Evolutionary conservation across 148 eudicot species (phyloP), one percentile per base, ranked within the genome.

Genomic region (Heliosperma pusillum): DNA sequence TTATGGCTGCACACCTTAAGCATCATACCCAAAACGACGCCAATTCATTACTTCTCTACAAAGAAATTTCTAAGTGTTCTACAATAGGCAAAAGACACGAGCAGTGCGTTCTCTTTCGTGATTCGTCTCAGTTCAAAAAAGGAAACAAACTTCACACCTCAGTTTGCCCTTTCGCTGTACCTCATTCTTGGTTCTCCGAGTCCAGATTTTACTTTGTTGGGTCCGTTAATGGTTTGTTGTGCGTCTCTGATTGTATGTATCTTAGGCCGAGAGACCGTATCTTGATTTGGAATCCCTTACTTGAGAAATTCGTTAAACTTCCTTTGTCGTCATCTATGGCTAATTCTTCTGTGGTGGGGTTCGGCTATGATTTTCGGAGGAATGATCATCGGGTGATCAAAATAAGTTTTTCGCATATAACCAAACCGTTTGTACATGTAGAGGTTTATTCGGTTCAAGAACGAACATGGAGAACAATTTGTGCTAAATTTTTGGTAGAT

Each of bases 311-410:
- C 5, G 36, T 66, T 10, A n/a, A 1, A 2, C 47, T 66, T 40
- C 52, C 25, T 66, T n/a, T 10, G 26, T 66, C 52, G 30, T 3
- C 30, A 29, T 29, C 30, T 12, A 27, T 12, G n/a, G 40, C 1
- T 2, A 36, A 7, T 26, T 13, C 1, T 0, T 57, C 22, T 47
- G 9, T 25, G n/a, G 19, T n/a, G 10, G 79, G 79, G 4, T 70
- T 77, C 47, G 80, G 74, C 50, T 77, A 70, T 77, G 80, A 70
- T 36, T 11, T 68, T 45, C 27, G 22, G 16, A 71, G 30, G 19
- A 20, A 13, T 61, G 57, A 71, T 63, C 63, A 77, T 22, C 71
- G 59, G 63, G 74, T 77, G 42, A 44, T 66, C 11, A 66, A 33
- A 66, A 66, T 66, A 6, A 66, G 47, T n/a, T n/a, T n/a, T n/a